Conservation (phyloP, 805 yeast genomes). For the Debaryomyces castellii region DNA sequence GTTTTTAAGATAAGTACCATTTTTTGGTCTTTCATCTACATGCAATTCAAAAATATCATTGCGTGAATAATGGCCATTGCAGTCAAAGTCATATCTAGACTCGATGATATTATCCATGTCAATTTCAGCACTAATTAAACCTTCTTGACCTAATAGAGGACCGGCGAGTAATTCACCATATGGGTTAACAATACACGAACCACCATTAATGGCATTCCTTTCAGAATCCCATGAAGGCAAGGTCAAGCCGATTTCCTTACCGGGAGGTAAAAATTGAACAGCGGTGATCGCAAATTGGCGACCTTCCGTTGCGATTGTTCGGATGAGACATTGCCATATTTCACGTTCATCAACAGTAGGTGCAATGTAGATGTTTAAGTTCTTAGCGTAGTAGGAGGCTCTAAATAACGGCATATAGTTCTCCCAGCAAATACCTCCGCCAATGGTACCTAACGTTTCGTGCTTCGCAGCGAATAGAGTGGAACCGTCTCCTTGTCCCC, state of each 20-base stretch:
- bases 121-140: slow-evolving; percentile 39
- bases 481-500: slow-evolving; percentile 51
- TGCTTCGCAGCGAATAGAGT: slow-evolving; percentile 38
- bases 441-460: slow-evolving; percentile 27
- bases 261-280: slow-evolving; percentile 37
- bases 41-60: slow-evolving; percentile 43
- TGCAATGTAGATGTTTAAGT: slow-evolving; percentile 41
- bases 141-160: slow-evolving; percentile 41
- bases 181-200: slow-evolving; percentile 24
- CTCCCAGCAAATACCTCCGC: slow-evolving; percentile 51
- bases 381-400: slow-evolving; percentile 42
- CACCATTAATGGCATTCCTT: slow-evolving; percentile 36
- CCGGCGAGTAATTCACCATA: slow-evolving; percentile 37
- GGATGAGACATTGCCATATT: slow-evolving; percentile 43
- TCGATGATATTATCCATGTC: slow-evolving; percentile 35
- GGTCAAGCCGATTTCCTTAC: slow-evolving; percentile 24
- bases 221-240: slow-evolving; percentile 17
- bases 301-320: slow-evolving; percentile 41
- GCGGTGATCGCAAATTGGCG: slow-evolving; percentile 40
- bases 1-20: neutral
- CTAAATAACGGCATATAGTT: slow-evolving; percentile 43
- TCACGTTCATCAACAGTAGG: slow-evolving; percentile 43
- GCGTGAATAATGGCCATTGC: slow-evolving; percentile 39
- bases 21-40: slow-evolving; percentile 31
- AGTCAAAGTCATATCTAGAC: slow-evolving; percentile 44